phyloP scores from a whole-genome alignment of 768 basidiomycete species.

The Suillus discolor region DNA sequence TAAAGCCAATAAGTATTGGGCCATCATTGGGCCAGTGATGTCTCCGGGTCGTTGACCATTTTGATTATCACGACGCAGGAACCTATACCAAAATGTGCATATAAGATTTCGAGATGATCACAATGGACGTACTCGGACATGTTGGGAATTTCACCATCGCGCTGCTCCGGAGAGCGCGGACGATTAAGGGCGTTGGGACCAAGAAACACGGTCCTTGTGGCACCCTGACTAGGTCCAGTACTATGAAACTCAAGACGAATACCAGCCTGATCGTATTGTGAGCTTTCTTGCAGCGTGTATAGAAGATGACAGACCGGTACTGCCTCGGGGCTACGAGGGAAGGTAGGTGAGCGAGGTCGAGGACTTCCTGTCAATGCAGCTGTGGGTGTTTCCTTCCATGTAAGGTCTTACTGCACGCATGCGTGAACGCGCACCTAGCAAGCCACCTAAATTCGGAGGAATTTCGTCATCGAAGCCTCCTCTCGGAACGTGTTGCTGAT shows the following conservation, averaged over 20 bases:
- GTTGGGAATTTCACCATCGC: slow-evolving; percentile 37
- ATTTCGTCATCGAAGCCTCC: slow-evolving; percentile 29
- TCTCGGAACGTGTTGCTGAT: slow-evolving; percentile 42
- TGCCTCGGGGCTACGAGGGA: slow-evolving; percentile 18
- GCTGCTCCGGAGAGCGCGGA: slow-evolving; percentile 22
- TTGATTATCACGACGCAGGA: slow-evolving; percentile 31
- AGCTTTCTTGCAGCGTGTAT: neutral
- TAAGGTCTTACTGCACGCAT: neutral
- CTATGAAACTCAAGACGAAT: slow-evolving; percentile 40
- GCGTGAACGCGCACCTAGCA: slow-evolving; percentile 5
- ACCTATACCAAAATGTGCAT: slow-evolving; percentile 29
- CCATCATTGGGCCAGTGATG: slow-evolving; percentile 67
- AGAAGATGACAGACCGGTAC: slow-evolving; percentile 16
- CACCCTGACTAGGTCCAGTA: slow-evolving; percentile 21
- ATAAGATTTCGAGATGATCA: neutral
- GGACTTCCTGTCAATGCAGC: slow-evolving; percentile 3
- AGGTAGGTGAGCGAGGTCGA: slow-evolving; percentile 20
- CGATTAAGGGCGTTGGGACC: slow-evolving; percentile 32
- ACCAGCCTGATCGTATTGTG: slow-evolving; percentile 23
- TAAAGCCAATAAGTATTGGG: slow-evolving; percentile 71
- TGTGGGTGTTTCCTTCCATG: neutral
- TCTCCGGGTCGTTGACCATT: slow-evolving; percentile 30
- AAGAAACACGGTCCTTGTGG: slow-evolving; percentile 38
- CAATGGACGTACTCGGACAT: slow-evolving; percentile 53
- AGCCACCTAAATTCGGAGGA: slow-evolving; percentile 20